A percentile compares a stretch with the other conserved stretches of the same genome.
phyloP scores from a whole-genome alignment of 176 grass and related monocot genomes.

The Rhynchospora tenuis region DNA sequence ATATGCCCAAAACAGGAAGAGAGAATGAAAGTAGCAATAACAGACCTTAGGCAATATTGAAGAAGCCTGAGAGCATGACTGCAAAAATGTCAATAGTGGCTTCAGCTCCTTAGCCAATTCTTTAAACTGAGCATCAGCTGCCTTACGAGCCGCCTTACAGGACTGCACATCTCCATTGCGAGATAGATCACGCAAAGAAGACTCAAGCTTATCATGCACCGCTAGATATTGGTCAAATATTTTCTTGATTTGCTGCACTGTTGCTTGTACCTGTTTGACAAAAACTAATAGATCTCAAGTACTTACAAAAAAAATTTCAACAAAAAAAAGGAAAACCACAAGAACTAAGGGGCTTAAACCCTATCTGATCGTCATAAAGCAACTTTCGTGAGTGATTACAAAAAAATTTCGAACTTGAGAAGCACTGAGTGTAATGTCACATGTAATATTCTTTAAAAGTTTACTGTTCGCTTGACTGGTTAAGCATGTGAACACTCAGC shows the following conservation, averaged over 20 bases:
- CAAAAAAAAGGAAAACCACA: too few relatives aligned
- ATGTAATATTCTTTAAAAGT: neutral
- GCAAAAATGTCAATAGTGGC: conserved; percentile 54
- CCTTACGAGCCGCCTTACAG: conserved; percentile 82
- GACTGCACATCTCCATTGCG: conserved; percentile 74
- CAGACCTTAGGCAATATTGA: conserved; percentile 89
- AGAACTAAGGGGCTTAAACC: neutral
- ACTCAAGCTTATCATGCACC: conserved; percentile 78
- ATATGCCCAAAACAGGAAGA: neutral
- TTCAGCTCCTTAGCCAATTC: conserved; percentile 83
- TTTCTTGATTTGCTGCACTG: conserved; percentile 61
- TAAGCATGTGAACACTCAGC: neutral
- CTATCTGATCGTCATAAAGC: neutral
- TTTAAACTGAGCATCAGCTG: conserved; percentile 83
- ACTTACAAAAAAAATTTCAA: neutral
- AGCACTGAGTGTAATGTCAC: neutral
- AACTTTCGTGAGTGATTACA: neutral
- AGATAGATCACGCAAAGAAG: conserved; percentile 69
- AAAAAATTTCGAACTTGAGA: neutral
- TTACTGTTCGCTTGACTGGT: neutral
- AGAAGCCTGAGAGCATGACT: conserved; percentile 72
- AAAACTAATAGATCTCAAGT: neutral
- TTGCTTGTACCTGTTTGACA: conserved; percentile 57
- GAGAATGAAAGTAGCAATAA: neutral
- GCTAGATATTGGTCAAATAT: conserved; percentile 63